These are phyloP conservation scores for Saccharomyces kudriavzevii DNA, from an alignment of 805 yeast species.

Conservation along the genomic window DNA sequence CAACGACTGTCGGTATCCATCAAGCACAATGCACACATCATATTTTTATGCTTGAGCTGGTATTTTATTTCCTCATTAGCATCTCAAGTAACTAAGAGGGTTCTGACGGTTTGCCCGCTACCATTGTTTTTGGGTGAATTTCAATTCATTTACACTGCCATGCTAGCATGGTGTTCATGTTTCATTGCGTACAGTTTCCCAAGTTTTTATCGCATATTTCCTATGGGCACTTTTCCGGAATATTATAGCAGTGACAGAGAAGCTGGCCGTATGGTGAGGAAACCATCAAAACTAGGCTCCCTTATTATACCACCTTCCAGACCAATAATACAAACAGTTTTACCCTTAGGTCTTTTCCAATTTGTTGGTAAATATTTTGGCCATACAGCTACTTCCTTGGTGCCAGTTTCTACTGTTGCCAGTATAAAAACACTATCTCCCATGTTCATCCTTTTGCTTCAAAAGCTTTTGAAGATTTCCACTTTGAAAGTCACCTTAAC, in stretches of 20 bases:
- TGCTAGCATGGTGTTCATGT: slow-evolving; percentile 36
- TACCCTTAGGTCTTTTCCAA: slow-evolving; percentile 61
- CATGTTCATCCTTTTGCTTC: slow-evolving; percentile 48
- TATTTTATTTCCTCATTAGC: slow-evolving; percentile 55
- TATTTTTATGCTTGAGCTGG: slow-evolving; percentile 48
- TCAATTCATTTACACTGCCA: slow-evolving; percentile 48
- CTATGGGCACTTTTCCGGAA: slow-evolving; percentile 47
- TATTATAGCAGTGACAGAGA: slow-evolving; percentile 23
- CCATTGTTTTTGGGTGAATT: slow-evolving; percentile 60
- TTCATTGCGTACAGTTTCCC: slow-evolving; percentile 30
- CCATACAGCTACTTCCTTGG: slow-evolving; percentile 55
- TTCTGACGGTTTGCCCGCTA: slow-evolving; percentile 46
- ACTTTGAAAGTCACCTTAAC: slow-evolving; percentile 10
- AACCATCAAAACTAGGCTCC: slow-evolving; percentile 2
- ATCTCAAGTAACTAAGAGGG: slow-evolving; percentile 53
- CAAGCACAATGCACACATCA: slow-evolving; percentile 21
- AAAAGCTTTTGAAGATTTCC: slow-evolving; percentile 32
- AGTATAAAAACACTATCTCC: slow-evolving; percentile 66
- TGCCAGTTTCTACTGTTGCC: slow-evolving; percentile 62
- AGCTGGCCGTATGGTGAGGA: background rate
- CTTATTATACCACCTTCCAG: slow-evolving; percentile 29
- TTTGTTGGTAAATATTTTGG: slow-evolving; percentile 57
- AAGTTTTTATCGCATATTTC: slow-evolving; percentile 34
- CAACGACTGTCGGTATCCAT: background rate
- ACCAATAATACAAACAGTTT: slow-evolving; percentile 39